Percentiles rank a stretch among this genome's conserved stretches.
phyloP scores from a whole-genome alignment of 2,329 filamentous ascomycete genomes.

The Penicillium sp. region DNA sequence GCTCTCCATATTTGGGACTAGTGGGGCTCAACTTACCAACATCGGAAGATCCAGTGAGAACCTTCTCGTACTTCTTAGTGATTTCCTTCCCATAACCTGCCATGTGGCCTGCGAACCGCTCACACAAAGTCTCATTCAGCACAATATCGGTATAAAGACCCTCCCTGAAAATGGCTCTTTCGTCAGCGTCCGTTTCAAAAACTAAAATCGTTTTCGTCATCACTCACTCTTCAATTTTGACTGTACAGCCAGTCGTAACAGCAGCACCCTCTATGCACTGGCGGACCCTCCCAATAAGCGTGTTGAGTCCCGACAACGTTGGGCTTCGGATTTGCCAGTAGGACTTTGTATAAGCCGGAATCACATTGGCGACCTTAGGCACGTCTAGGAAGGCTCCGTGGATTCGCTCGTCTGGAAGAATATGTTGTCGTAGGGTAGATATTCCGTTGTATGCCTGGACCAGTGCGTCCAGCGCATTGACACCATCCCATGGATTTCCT shows the following conservation, averaged over 20 bases:
- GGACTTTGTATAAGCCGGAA: slow-evolving; percentile 10
- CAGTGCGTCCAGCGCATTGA: slow-evolving; percentile 61
- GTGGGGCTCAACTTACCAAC: background rate
- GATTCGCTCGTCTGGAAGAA: slow-evolving; percentile 54
- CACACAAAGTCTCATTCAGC: slow-evolving; percentile 5
- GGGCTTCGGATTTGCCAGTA: slow-evolving; percentile 6
- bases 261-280: slow-evolving; percentile 3
- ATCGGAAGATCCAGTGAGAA: slow-evolving; percentile 6
- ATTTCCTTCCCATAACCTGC: slow-evolving; percentile 1
- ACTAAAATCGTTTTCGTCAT: no score
- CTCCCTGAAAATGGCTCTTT: background rate
- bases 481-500: slow-evolving; percentile 58
- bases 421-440: slow-evolving; percentile 58
- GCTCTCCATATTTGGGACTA: background rate
- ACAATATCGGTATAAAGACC: slow-evolving; percentile 4
- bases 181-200: background rate
- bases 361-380: slow-evolving; percentile 59
- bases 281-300: background rate
- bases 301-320: background rate
- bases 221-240: slow-evolving; percentile 6
- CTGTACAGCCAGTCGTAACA: slow-evolving; percentile 3
- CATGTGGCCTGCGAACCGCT: slow-evolving; percentile 2
- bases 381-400: slow-evolving; percentile 53
- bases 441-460: slow-evolving; percentile 49
- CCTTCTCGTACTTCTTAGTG: slow-evolving; percentile 4